Base-by-base conservation (phyloP, 2,329 filamentous ascomycete genomes). In the Grosmannia penicillata region DNA sequence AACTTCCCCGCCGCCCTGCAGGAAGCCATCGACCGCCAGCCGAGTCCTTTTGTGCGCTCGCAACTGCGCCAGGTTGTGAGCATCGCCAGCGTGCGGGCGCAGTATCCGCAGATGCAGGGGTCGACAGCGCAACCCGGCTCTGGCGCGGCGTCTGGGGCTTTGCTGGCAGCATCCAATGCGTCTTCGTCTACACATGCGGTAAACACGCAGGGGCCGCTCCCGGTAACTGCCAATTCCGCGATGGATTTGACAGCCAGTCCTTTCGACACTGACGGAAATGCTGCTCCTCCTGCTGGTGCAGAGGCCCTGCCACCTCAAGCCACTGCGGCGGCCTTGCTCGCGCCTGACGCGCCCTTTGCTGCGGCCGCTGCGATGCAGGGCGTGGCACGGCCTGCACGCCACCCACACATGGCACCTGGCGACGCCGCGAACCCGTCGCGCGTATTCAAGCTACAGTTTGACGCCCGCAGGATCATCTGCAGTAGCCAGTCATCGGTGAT, bases 361-460 rank as follows among this genome's bases (percentile, higher is more conserved):
- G 32, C 17, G 21, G 13, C 33, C 5, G 33, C n/a, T 32, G 30
- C 10, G 28, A 26, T 38, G 6, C 28, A 30, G 10, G 28, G 21
- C 15, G 14, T 22, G 9, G 33, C 28, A 15, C 37, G 38, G 23
- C 55, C n/a, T n/a, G n/a, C 62, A 7, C 32, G 30, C 29, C 63
- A 70, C 38, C 64, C 62, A 4, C 66, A 68, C 43, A 63, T 68
- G 9, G 53, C 60, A 6, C 65, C 70, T 45, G 53, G 59, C 8
- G 68, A 72, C 44, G 58, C 46, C 18, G 50, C 61, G 24, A 65
- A 62, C 39, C 62, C 66, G 10, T 63, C 67, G 8, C 61, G 91
- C 19, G 82, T 98, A 4, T 98, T 96, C 66, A 98, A 98, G 59
- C 66, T 96, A 26, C 91, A 98, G 56, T 98, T 95, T 49, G 91